Evolutionary conservation across 2,329 filamentous ascomycete genomes (phyloP), one percentile per base, ranked within the genome.

Genomic region (Myriosclerotinia duriaeana): DNA sequence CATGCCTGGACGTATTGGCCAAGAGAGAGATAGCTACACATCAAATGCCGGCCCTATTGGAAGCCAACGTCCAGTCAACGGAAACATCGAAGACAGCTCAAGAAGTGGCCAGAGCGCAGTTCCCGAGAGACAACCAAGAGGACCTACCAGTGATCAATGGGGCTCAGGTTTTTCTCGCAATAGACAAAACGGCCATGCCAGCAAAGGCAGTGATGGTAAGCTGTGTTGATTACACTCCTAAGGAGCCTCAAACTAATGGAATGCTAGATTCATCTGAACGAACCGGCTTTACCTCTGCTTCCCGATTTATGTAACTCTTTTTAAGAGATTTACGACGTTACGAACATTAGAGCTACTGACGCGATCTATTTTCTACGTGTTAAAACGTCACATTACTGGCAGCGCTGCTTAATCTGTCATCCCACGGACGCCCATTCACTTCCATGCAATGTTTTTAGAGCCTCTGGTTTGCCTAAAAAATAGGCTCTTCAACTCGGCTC

Each of bases 81-180:
- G 75, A 38, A 73, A 66, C 50, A 71, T 72, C 44, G 74, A 76
- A 20, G 72, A 75, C 14, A 70, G 67, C 61, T 64, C 70, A 14
- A 70, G 74, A 67, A 75, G 72, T 64, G 72, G 74, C 22, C 53
- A 69, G n/a, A 64, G 71, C 5, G 65, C 72, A 36, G 81, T 81
- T 12, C 85, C 85, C 3, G 86, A 89, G 71, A 80, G 86, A 67
- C 86, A 89, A 77, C 86, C 86, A n/a, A 82, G 85, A 36, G 85
- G 85, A 38, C 86, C 87, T 36, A 86, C 87, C 22, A 72, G 69
- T 34, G 70, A 67, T 1, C 84, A 86, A 73, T 88, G 86, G 86
- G 85, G 87, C 74, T 79, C 78, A 54, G 79, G 78, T 40, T 89
- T 88, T 71, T 80, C 78, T 48, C 84, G 86, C 67, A 78, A 78